A percentile compares a stretch with the other conserved stretches of the same genome.
These are phyloP conservation scores for Sporisorium scitamineum DNA, from an alignment of 1,284 basidiomycete species.

Conservation along the genomic window DNA sequence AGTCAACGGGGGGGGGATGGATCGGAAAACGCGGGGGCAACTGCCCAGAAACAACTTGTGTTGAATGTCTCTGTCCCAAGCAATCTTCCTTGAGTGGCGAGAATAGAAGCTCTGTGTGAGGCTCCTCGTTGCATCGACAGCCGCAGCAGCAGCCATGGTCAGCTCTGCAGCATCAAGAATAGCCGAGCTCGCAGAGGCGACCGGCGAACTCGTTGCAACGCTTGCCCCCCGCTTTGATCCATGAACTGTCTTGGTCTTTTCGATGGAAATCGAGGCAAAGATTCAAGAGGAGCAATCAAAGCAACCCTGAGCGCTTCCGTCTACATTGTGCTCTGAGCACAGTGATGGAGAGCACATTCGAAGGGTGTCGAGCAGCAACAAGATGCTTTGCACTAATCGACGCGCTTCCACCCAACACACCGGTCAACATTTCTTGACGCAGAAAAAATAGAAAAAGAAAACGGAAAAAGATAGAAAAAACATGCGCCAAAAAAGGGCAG, in stretches of 20 bases:
- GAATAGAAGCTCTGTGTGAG: background rate
- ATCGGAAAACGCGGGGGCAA: background rate
- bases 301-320: background rate
- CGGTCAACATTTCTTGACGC: background rate
- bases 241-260: background rate
- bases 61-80: background rate
- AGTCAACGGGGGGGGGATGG: background rate
- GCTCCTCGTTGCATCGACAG: background rate
- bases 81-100: background rate
- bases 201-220: background rate
- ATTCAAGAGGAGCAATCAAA: too few relatives aligned
- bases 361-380: background rate
- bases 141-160: background rate
- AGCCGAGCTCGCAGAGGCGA: constrained; percentile 5
- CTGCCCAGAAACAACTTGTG: background rate
- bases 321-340: background rate
- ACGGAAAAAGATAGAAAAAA: background rate
- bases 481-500: background rate
- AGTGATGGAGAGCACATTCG: background rate
- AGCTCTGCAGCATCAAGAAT: background rate
- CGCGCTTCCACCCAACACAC: background rate
- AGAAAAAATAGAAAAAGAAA: background rate
- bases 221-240: too few relatives aligned
- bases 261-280: background rate
- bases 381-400: background rate